These are phyloP conservation scores for Straminergon stramineum DNA, from an alignment of 225 moss, liverwort and hornwort genomes.

Conservation along the genomic window DNA sequence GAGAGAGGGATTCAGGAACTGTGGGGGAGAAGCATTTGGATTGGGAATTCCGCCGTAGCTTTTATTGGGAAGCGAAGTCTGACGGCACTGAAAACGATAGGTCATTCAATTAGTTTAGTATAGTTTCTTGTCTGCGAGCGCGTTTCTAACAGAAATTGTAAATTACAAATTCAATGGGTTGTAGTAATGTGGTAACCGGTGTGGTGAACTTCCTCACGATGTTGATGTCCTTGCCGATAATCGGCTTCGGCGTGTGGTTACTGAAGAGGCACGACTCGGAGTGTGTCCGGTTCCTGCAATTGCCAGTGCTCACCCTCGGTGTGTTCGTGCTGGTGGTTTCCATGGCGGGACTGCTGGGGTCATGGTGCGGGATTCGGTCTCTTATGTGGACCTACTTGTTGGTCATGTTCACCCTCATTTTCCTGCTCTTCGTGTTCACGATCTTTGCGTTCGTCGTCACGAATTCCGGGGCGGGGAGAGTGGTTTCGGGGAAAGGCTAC, in stretches of 20 bases:
- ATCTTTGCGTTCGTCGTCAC: slow-evolving; percentile 90
- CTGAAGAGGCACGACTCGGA: slow-evolving; percentile 52
- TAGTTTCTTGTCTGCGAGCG: not conserved
- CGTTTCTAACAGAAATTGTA: not conserved
- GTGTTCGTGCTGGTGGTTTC: slow-evolving; percentile 66
- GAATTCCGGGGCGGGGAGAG: slow-evolving; percentile 72
- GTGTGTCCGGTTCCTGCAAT: slow-evolving; percentile 78
- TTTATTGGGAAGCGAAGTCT: not conserved
- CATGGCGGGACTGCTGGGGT: slow-evolving; percentile 59
- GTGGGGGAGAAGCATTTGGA: not conserved
- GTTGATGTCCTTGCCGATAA: slow-evolving; percentile 44
- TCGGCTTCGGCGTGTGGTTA: slow-evolving; percentile 77
- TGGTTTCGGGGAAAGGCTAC: slow-evolving; percentile 68
- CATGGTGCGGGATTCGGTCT: slow-evolving; percentile 48
- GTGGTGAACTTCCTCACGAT: slow-evolving; percentile 58
- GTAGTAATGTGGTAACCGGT: slow-evolving; percentile 54
- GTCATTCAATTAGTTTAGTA: not conserved
- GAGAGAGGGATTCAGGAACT: not conserved
- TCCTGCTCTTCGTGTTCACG: slow-evolving; percentile 74
- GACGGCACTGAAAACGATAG: slow-evolving; percentile 2
- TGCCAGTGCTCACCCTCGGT: slow-evolving; percentile 74
- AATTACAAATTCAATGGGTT: slow-evolving; percentile 10
- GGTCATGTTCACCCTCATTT: slow-evolving; percentile 75
- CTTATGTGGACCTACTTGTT: slow-evolving; percentile 71
- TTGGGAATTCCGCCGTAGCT: not conserved